Base-by-base conservation (phyloP, 2,329 filamentous ascomycete species). In the Sporothrix globosa region DNA sequence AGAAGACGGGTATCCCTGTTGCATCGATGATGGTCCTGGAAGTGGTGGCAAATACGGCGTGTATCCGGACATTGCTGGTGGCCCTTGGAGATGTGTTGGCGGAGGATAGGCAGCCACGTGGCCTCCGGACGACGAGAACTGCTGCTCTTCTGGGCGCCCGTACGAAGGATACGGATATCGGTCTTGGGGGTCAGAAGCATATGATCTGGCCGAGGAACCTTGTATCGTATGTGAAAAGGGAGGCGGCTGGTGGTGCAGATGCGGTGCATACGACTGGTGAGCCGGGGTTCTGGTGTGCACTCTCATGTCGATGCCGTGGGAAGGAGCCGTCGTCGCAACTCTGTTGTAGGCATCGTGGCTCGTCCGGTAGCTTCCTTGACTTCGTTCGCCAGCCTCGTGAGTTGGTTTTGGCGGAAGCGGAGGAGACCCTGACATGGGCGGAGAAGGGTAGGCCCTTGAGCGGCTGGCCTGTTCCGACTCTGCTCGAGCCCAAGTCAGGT, bases 371-470 rank as follows among this genome's bases (percentile, higher is more conserved):
- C 79, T 78, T 77, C 80, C 82, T 76, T 85, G 84, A 77, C 83
- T 81, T 79, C 84, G 83, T 80, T 86, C 84, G 80, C 82, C 83
- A 77, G 83, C 83, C 80, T 88, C 86, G 80, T 82, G 84, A 79
- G 83, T 83, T 82, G 81, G 79, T 82, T 86, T 88, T 78, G 84
- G 82, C 80, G 87, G 85, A 76, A 85, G 82, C 76, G 84, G 84
- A 77, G 88, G 87, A 83, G 88, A 90, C 79, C 87, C 88, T 84
- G 89, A 90, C 89, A 91, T 91, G 85, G 89, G 89, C 82, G 89
- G 88, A 84, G 89, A 91, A 79, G 88, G 88, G 82, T 91, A 91
- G 79, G 85, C 86, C 83, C 83, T 83, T 77, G 82, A 82, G 77
- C 83, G 84, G 82, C 83, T 83, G 81, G 79, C 79, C 69, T 81